Evolutionary conservation across 805 yeast species (phyloP).

Genomic region (Wilhelminamyces savonicus): DNA sequence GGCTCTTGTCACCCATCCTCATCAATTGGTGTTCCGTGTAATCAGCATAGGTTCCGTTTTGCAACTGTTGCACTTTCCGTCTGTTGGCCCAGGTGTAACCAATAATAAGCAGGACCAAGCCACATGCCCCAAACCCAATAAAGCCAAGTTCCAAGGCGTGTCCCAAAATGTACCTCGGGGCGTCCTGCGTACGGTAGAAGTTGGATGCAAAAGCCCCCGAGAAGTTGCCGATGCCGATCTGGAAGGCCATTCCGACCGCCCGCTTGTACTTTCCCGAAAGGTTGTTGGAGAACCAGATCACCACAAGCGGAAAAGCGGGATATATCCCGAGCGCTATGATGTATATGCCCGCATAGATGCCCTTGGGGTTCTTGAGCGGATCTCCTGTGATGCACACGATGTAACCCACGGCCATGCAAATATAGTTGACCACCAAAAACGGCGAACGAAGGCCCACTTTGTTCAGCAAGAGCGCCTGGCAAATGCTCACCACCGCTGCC

Average conservation of each 20-base stretch:
- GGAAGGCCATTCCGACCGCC: slow-evolving; percentile 34
- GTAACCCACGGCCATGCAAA: slow-evolving; percentile 26
- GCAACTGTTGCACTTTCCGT: slow-evolving; percentile 4
- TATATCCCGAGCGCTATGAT: slow-evolving; percentile 24
- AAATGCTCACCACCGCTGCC: slow-evolving; percentile 23
- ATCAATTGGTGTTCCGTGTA: slow-evolving; percentile 19
- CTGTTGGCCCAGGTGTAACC: slow-evolving; percentile 19
- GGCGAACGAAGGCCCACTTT: slow-evolving; percentile 22
- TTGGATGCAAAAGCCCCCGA: slow-evolving; percentile 31
- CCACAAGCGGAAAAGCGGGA: slow-evolving; percentile 22
- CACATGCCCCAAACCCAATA: slow-evolving; percentile 21
- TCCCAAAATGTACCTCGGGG: slow-evolving; percentile 22
- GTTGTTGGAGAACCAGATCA: slow-evolving; percentile 32
- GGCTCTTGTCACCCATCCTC: slow-evolving; percentile 38
- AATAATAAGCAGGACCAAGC: slow-evolving; percentile 10
- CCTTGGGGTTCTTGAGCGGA: slow-evolving; percentile 14
- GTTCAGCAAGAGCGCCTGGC: slow-evolving; percentile 19
- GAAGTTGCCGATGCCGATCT: slow-evolving; percentile 33
- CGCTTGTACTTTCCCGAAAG: slow-evolving; percentile 29
- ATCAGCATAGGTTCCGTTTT: slow-evolving; percentile 21
- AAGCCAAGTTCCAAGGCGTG: slow-evolving; percentile 27
- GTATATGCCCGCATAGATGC: slow-evolving; percentile 25
- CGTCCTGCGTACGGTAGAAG: slow-evolving; percentile 21
- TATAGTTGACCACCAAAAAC: slow-evolving; percentile 15
- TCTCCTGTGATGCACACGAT: slow-evolving; percentile 20